Conservation (phyloP, 257 asterid genomes). For the Catharanthus roseus region DNA sequence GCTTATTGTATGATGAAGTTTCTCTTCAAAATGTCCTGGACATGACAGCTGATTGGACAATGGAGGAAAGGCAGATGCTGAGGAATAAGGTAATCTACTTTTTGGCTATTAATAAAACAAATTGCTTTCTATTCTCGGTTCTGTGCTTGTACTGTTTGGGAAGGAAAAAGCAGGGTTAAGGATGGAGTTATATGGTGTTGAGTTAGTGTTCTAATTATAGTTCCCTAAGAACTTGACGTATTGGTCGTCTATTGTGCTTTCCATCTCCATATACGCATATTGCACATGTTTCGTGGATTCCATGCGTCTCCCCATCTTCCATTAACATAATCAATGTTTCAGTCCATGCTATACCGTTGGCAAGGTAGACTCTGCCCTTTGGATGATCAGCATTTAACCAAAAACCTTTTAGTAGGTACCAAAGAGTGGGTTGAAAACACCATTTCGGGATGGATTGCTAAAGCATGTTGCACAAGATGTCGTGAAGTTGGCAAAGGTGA, state of each 20-base stretch:
- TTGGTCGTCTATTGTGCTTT: not conserved
- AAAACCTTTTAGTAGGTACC: slow-evolving; percentile 58
- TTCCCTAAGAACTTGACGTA: not conserved
- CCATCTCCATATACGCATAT: not conserved
- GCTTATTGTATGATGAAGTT: slow-evolving; percentile 75
- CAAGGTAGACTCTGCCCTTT: not conserved
- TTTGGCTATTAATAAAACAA: not conserved
- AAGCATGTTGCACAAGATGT: slow-evolving; percentile 95
- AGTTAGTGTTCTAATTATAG: too few relatives aligned
- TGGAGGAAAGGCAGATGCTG: slow-evolving; percentile 74
- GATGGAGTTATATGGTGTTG: not conserved
- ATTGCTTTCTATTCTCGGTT: not conserved
- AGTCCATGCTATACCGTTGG: not conserved
- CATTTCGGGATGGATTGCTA: slow-evolving; percentile 94
- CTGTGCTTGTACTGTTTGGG: not conserved
- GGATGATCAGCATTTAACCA: not conserved
- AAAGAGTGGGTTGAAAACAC: slow-evolving; percentile 73
- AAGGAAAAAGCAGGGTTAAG: not conserved
- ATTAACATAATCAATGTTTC: not conserved
- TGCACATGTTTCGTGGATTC: not conserved
- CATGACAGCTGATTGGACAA: slow-evolving; percentile 88
- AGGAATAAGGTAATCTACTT: slow-evolving; percentile 63
- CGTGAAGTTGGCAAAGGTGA: slow-evolving; percentile 61
- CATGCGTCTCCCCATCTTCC: not conserved
- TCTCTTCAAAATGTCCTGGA: slow-evolving; percentile 80